These are phyloP conservation scores for Acer campestre DNA, from an alignment of 345 rosid species.

Conservation along the genomic window DNA sequence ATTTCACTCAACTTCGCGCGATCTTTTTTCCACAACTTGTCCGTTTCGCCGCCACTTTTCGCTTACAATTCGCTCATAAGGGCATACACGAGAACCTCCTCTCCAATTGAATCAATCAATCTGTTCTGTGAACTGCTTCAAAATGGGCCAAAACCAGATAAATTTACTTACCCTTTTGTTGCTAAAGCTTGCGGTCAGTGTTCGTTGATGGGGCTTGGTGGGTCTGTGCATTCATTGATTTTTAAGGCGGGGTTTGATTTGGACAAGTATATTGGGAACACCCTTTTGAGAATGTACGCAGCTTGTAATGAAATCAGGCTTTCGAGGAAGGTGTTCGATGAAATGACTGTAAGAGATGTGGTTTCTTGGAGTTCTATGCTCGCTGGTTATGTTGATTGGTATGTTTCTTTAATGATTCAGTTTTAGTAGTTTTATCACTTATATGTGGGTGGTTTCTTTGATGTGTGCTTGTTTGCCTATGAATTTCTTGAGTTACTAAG, in stretches of 20 bases:
- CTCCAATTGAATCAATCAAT: constrained; percentile 21
- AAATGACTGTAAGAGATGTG: constrained; percentile 42
- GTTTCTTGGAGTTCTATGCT: constrained; percentile 60
- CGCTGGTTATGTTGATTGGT: constrained; percentile 43
- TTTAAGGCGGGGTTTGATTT: constrained; percentile 22
- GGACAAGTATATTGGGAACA: constrained; percentile 32
- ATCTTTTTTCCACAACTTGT: constrained; percentile 22
- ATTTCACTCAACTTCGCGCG: constrained; percentile 27
- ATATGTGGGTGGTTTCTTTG: no score
- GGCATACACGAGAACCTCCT: constrained; percentile 22
- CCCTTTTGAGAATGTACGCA: constrained; percentile 37
- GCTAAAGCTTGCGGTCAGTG: constrained; percentile 35
- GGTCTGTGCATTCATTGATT: constrained; percentile 28
- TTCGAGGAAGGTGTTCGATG: constrained; percentile 39
- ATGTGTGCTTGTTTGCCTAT: no score
- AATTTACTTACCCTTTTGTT: constrained; percentile 35
- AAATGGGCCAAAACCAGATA: constrained; percentile 24
- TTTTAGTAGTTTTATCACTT: constrained; percentile 2
- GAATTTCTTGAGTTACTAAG: no score
- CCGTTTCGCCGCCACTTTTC: constrained; percentile 26
- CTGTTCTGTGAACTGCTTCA: constrained; percentile 27
- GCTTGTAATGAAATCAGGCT: constrained; percentile 30
- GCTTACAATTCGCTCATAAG: constrained; percentile 33
- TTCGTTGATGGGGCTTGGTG: constrained; percentile 20
- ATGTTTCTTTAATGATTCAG: constrained; percentile 27